Conservation (phyloP, 164 flowering plant genomes). For the Saururus chinensis region DNA sequence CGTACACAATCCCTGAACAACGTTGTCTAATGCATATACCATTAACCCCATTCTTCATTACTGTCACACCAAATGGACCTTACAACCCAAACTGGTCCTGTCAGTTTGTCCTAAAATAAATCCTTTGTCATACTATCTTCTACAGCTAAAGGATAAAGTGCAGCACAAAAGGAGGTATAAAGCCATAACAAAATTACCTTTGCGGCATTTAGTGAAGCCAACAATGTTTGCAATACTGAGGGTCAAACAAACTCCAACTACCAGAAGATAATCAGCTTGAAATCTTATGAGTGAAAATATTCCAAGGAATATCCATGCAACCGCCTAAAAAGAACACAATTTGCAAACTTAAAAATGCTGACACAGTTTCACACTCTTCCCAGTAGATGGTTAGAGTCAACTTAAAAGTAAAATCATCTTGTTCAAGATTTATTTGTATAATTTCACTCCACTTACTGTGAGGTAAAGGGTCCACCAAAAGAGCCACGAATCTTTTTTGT, state of each 20-base stretch:
- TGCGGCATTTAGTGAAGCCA: constrained; percentile 91
- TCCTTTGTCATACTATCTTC: too few species aligned
- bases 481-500: constrained; percentile 98
- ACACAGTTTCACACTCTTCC: background rate
- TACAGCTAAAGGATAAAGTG: too few species aligned
- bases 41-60: too few species aligned
- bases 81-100: too few species aligned
- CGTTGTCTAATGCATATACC: too few species aligned
- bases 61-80: too few species aligned
- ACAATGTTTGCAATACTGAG: constrained; percentile 87
- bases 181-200: constrained; percentile 35
- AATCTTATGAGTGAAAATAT: constrained; percentile 89
- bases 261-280: constrained; percentile 90
- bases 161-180: background rate
- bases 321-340: constrained; percentile 44
- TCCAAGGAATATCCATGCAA: constrained; percentile 69
- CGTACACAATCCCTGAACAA: too few species aligned
- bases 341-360: background rate
- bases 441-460: constrained; percentile 37
- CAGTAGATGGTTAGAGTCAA: background rate
- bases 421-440: background rate
- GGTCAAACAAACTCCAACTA: constrained; percentile 81
- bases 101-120: too few species aligned
- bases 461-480: constrained; percentile 98
- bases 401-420: background rate